phyloP scores from a whole-genome alignment of 345 rosid species.

The Draba incana region DNA sequence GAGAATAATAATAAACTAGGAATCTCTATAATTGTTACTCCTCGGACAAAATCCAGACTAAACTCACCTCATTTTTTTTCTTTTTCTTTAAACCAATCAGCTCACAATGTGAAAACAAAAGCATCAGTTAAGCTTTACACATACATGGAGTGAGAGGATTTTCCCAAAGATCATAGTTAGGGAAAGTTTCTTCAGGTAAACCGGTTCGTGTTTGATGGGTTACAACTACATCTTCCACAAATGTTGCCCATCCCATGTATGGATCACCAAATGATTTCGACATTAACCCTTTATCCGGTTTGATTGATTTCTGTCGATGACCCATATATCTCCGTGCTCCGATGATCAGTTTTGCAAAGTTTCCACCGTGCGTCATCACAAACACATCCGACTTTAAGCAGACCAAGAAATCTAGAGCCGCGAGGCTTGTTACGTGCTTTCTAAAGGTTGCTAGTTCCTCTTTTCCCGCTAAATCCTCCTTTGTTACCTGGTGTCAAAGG shows the following conservation, averaged over 20 bases:
- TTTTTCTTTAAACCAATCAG: neutral
- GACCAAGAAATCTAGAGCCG: constrained; percentile 95
- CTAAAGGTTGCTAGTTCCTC: constrained; percentile 80
- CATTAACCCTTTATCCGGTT: constrained; percentile 99
- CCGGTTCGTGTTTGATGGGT: constrained; percentile 98
- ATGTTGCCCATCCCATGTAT: constrained; percentile 98
- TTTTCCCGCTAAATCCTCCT: constrained; percentile 87
- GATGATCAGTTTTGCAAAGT: constrained; percentile 95
- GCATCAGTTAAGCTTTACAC: constrained; percentile 87
- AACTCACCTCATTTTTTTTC: constrained; percentile 24
- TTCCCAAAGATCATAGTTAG: constrained; percentile 99
- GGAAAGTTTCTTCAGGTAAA: constrained; percentile 99
- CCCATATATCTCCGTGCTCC: constrained; percentile 98
- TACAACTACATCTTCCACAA: constrained; percentile 91
- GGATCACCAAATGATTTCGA: constrained; percentile 99
- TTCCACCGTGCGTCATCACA: constrained; percentile 99
- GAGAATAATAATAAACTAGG: constrained; percentile 22
- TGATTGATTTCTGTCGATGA: constrained; percentile 90
- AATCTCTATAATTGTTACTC: constrained; percentile 37
- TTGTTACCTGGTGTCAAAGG: constrained; percentile 68
- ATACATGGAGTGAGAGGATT: constrained; percentile 98
- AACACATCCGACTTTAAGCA: constrained; percentile 98
- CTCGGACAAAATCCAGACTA: constrained; percentile 40
- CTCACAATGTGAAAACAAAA: constrained; percentile 19
- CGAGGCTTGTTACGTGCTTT: constrained; percentile 97